Evolutionary conservation across 169 alveolate genomes (phyloP), one percentile per base, ranked within the genome.

Genomic region (Blepharisma undulans): DNA sequence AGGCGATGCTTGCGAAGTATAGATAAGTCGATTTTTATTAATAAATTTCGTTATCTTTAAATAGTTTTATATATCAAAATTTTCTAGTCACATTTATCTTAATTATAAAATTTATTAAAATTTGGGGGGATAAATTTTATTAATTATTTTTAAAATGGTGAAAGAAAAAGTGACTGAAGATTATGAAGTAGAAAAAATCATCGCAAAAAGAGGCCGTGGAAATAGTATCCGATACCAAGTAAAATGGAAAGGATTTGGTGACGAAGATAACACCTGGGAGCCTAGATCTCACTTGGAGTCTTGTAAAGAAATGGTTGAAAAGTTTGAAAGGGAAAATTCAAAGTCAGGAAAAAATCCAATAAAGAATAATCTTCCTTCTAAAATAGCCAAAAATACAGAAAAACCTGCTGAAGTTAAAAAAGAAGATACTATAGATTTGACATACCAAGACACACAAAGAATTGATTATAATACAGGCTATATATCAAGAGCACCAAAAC

Each of bases 181-280:
- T 48, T 78, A n/a, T n/a, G 60, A 21, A n/a, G 34, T 86, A 19
- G 90, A 86, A 48, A 72, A 86, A 29, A 86, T 86, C 32, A 27
- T 60, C 16, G 90, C 61, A 29, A 86, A 86, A 12, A 27, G 22
- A n/a, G 61, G 29, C 8, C 30, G 36, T 29, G 82, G 33, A 29
- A 22, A 5, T 14, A 21, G n/a, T 25, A 72, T 22, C 5, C 34
- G 82, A 3, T 86, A 86, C n/a, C 82, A 61, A 25, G 72, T 86
- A 0, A 86, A 86, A 32, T 86, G 90, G 84, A 36, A 86, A 72
- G 90, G 82, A 6, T 86, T 30, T 27, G 33, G 48, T 29, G 3
- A 27, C 5, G 48, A 27, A 25, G 90, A 86, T 1, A 86, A 86
- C 33, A 86, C 84, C 21, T 86, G 90, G 90, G 90, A 86, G 72